Evolutionary conservation across 768 basidiomycete genomes (phyloP).

Genomic region (Phylloporus sp.): DNA sequence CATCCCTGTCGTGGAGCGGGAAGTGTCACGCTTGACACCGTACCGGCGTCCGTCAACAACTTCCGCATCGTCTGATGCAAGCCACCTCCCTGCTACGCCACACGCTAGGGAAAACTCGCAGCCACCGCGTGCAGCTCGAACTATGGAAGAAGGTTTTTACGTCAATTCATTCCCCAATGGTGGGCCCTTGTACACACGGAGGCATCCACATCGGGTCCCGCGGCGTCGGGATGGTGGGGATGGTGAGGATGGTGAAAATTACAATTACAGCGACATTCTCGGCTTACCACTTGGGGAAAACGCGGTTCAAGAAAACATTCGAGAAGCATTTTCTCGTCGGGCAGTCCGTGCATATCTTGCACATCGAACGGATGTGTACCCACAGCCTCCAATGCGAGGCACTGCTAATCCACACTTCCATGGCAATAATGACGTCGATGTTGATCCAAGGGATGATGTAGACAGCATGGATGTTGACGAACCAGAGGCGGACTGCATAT

Average conservation of each 20-base stretch:
- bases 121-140: constrained; percentile 40
- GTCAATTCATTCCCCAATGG: constrained; percentile 16
- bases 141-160: constrained; percentile 57
- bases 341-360: constrained; percentile 38
- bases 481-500: constrained; percentile 52
- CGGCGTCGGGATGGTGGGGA: constrained; percentile 19
- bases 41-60: constrained; percentile 10
- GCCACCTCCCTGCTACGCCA: constrained; percentile 9
- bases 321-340: constrained; percentile 50
- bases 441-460: constrained; percentile 32
- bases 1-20: constrained; percentile 40
- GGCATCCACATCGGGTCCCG: constrained; percentile 19
- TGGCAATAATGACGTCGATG: constrained; percentile 20
- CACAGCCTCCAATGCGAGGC: constrained; percentile 19
- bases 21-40: constrained; percentile 10
- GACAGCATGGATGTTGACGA: constrained; percentile 51
- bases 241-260: constrained; percentile 32
- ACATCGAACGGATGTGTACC: constrained; percentile 21
- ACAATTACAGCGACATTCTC: constrained; percentile 44
- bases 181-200: constrained; percentile 16
- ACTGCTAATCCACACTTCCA: constrained; percentile 10
- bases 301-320: constrained; percentile 53
- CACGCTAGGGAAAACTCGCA: constrained; percentile 15
- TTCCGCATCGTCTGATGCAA: constrained; percentile 8
- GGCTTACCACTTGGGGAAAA: constrained; percentile 56